Conservation (phyloP, 176 grass and related monocot genomes). For the Triticum timopheevii region DNA sequence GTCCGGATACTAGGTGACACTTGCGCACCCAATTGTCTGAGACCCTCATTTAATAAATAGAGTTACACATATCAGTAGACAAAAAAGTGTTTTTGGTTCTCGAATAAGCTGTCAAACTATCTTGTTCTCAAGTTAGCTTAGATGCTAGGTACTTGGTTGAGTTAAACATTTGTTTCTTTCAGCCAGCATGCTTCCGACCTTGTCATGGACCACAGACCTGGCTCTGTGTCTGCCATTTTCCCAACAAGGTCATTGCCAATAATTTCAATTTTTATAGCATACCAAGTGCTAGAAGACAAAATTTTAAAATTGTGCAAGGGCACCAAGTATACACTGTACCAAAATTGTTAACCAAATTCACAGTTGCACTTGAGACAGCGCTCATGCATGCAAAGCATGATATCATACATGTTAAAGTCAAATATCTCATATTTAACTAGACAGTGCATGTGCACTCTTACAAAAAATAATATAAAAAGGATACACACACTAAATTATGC, state of each 20-base stretch:
- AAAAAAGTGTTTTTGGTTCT: background rate
- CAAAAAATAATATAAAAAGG: background rate
- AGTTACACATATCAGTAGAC: background rate
- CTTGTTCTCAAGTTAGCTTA: background rate
- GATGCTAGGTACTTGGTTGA: background rate
- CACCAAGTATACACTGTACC: background rate
- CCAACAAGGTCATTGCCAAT: background rate
- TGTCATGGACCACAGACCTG: background rate
- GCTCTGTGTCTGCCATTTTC: background rate
- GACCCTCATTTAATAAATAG: background rate
- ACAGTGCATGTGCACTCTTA: background rate
- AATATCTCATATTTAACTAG: background rate
- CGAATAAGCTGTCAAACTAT: background rate
- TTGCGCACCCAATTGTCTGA: background rate
- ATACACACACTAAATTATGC: background rate
- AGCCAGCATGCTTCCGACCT: background rate
- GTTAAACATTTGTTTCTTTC: background rate
- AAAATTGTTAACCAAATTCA: background rate
- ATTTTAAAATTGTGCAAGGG: background rate
- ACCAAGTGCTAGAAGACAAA: background rate
- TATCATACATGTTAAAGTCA: conserved; percentile 6
- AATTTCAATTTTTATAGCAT: background rate
- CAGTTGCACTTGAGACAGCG: background rate
- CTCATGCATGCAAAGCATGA: background rate
- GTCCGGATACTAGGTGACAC: background rate